These are phyloP conservation scores for Sclerotinia glacialis DNA, from an alignment of 2,329 filamentous ascomycete species.

Conservation along the genomic window DNA sequence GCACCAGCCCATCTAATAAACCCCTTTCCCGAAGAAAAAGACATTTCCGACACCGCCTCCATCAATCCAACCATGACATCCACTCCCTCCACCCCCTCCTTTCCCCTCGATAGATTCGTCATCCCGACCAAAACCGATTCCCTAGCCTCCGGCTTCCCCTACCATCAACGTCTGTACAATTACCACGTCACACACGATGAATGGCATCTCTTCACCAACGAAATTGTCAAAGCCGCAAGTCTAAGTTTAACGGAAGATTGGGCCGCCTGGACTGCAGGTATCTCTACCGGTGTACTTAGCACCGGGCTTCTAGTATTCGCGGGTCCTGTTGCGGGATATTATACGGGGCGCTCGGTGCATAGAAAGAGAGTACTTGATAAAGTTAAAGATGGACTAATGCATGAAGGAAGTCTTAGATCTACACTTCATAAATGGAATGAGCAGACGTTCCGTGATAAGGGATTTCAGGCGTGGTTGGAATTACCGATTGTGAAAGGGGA, in stretches of 20 bases:
- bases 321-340: slow-evolving; percentile 31
- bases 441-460: slow-evolving; percentile 24
- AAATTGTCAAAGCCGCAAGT: slow-evolving; percentile 31
- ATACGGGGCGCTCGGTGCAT: slow-evolving; percentile 30
- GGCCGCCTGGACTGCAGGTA: slow-evolving; percentile 31
- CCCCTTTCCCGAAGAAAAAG: slow-evolving; percentile 5
- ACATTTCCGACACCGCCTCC: neutral
- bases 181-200: slow-evolving; percentile 30
- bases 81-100: neutral
- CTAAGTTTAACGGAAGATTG: slow-evolving; percentile 29
- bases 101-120: slow-evolving; percentile 19
- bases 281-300: slow-evolving; percentile 30
- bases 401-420: slow-evolving; percentile 28
- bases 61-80: neutral
- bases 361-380: slow-evolving; percentile 29
- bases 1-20: neutral
- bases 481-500: slow-evolving; percentile 28
- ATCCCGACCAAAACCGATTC: slow-evolving; percentile 31
- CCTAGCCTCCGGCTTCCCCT: slow-evolving; percentile 35
- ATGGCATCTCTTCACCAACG: slow-evolving; percentile 33
- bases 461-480: slow-evolving; percentile 34
- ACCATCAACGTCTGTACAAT: slow-evolving; percentile 27
- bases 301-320: slow-evolving; percentile 28
- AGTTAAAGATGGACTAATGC: slow-evolving; percentile 29
- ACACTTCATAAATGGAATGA: slow-evolving; percentile 31